Evolutionary conservation across 306 rosid genomes (phyloP), one percentile per base, ranked within the genome.

Genomic region (Quercus parvula): DNA sequence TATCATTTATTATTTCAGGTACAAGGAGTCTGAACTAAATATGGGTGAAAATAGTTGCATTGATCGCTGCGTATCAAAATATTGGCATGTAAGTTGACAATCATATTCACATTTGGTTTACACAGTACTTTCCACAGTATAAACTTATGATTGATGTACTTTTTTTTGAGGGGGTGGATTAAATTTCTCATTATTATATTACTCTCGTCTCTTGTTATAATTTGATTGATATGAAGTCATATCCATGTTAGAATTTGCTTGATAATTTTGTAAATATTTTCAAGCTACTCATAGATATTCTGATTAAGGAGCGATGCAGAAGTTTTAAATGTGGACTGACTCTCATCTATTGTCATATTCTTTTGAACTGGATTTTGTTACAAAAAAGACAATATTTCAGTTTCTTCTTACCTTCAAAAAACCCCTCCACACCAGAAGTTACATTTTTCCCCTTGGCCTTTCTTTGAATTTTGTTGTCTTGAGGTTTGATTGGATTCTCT

Each of bases 21-120:
- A 95, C 91, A 95, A 91, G 93, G 99, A 95, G 78, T 81, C 93
- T 72, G 98, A 95, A 88, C 87, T 95, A 81, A 91, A 95, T 68
- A 95, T 93, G 98, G 99, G 99, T 75, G 99, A 95, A 90, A 95
- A 95, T 84, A 89, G 94, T 80, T 95, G 99, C 89, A 93, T 91
- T 82, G 99, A 95, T 25, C 98, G 99, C 6, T 95, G 99, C 51
- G 99, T 95, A 83, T 95, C 99, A 73, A 95, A 93, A 83, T 95
- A 95, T 57, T 95, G 99, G 99, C 98, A 91, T 62, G 99, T 93
- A 87, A 90, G 97, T 74, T 79, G 14, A 81, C 71, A 19, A 7
- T 41, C 17, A 13, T 59, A 19, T 44, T n/a, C 78, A 19, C n/a
- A 58, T 4, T 19, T 28, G 54, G 7, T 74, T 20, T 17, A 31